A percentile compares a stretch with the other conserved stretches of the same genome.
Evolutionary conservation across 2,329 filamentous ascomycete genomes (phyloP).

Genomic region (Sporothrix brunneoviolacea): DNA sequence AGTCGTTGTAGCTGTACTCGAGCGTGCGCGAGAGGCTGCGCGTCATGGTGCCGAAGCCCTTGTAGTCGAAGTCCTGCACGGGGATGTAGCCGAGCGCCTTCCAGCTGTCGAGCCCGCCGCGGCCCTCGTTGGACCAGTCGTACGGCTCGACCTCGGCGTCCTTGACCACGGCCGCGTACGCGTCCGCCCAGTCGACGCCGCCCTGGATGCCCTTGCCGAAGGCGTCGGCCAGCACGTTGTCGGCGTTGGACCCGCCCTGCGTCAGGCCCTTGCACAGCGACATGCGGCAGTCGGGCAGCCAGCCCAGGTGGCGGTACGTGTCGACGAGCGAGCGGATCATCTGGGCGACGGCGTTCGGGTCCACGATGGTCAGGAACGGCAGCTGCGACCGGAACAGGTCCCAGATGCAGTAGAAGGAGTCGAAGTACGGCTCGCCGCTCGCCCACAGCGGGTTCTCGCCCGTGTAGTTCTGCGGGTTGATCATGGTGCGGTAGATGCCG

Average conservation of each 20-base stretch:
- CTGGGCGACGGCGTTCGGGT: slow-evolving; percentile 55
- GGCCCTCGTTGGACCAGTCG: slow-evolving; percentile 64
- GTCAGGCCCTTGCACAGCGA: slow-evolving; percentile 67
- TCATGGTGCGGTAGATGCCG: slow-evolving; percentile 65
- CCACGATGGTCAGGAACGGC: slow-evolving; percentile 61
- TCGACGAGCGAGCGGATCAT: slow-evolving; percentile 68
- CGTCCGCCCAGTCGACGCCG: slow-evolving; percentile 59
- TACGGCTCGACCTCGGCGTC: slow-evolving; percentile 59
- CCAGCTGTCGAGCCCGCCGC: slow-evolving; percentile 67
- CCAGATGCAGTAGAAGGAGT: slow-evolving; percentile 73
- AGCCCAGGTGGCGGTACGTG: slow-evolving; percentile 63
- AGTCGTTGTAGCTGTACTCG: slow-evolving; percentile 76
- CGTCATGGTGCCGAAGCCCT: slow-evolving; percentile 62
- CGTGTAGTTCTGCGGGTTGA: slow-evolving; percentile 68
- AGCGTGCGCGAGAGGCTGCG: slow-evolving; percentile 65
- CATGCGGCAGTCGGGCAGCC: slow-evolving; percentile 71
- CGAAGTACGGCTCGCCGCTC: slow-evolving; percentile 63
- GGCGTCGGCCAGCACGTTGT: slow-evolving; percentile 61
- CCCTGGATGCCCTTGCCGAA: slow-evolving; percentile 58
- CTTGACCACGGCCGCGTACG: slow-evolving; percentile 59
- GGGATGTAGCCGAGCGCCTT: slow-evolving; percentile 66
- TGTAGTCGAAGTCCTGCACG: slow-evolving; percentile 58
- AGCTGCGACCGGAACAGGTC: slow-evolving; percentile 64
- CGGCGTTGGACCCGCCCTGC: slow-evolving; percentile 69
- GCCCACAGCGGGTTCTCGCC: slow-evolving; percentile 65